Percentiles rank a stretch among this genome's conserved stretches.
These are phyloP conservation scores for Diaporthe eres DNA, from an alignment of 2,329 filamentous ascomycete species.

Conservation along the genomic window DNA sequence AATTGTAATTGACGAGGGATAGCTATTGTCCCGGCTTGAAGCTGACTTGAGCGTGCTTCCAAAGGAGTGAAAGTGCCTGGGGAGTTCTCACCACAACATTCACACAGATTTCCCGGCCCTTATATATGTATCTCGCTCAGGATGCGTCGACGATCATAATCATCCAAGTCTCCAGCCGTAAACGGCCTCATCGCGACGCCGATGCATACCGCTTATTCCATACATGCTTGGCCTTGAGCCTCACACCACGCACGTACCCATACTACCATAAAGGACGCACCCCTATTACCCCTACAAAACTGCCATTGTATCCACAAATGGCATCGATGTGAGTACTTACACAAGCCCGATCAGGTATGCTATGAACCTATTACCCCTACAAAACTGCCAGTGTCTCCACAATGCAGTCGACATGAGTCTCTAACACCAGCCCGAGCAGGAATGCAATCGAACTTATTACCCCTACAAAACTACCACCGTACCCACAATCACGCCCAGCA, in stretches of 20 bases:
- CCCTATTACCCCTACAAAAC: conserved; percentile 21
- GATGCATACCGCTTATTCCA: conserved; percentile 12
- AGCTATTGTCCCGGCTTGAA: neutral
- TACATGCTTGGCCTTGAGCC: conserved; percentile 1
- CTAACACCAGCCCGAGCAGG: neutral
- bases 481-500: neutral
- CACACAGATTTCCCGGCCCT: neutral
- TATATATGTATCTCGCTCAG: neutral
- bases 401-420: neutral
- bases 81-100: neutral
- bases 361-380: conserved; percentile 18
- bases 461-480: conserved; percentile 6
- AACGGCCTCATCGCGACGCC: neutral
- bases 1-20: neutral
- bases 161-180: neutral
- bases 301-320: neutral
- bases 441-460: conserved; percentile 8
- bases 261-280: neutral
- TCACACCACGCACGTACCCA: conserved; percentile 16
- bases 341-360: neutral
- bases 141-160: neutral
- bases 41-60: neutral
- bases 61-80: conserved; percentile 7
- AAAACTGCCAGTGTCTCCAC: neutral
- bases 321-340: neutral